A percentile compares a stretch with the other conserved stretches of the same genome.
These are phyloP conservation scores for Neckera pumila DNA, from an alignment of 225 moss, liverwort and hornwort species.

Conservation along the genomic window DNA sequence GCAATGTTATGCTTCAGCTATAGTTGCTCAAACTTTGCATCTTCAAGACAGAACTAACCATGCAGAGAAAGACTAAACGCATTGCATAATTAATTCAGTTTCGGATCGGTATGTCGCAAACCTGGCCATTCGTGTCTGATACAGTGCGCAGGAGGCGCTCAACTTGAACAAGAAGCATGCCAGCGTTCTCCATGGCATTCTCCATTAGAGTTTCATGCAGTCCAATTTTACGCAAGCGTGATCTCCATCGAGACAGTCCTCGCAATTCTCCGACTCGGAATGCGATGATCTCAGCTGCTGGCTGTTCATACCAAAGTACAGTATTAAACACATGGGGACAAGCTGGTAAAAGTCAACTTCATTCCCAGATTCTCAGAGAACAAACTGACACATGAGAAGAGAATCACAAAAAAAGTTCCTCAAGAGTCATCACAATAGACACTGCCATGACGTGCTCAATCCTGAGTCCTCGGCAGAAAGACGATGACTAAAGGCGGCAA, in stretches of 20 bases:
- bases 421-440: neutral
- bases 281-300: constrained; percentile 85
- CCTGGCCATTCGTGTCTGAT: constrained; percentile 78
- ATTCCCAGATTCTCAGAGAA: neutral
- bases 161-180: constrained; percentile 88
- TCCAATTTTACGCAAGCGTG: constrained; percentile 71
- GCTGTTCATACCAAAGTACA: constrained; percentile 42
- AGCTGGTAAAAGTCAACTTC: neutral
- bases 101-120: neutral
- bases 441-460: neutral
- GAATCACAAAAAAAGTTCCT: neutral
- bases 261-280: constrained; percentile 85
- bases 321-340: neutral
- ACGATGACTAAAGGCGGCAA: neutral
- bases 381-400: neutral
- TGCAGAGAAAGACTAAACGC: neutral
- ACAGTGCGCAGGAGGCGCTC: constrained; percentile 82
- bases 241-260: constrained; percentile 79
- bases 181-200: constrained; percentile 74
- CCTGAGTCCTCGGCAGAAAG: neutral
- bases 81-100: neutral
- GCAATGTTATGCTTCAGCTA: neutral
- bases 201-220: constrained; percentile 66
- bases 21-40: neutral
- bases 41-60: neutral